Evolutionary conservation across 2,329 filamentous ascomycete species (phyloP), one percentile per base, ranked within the genome.

Genomic region (Aspergillus sp.): DNA sequence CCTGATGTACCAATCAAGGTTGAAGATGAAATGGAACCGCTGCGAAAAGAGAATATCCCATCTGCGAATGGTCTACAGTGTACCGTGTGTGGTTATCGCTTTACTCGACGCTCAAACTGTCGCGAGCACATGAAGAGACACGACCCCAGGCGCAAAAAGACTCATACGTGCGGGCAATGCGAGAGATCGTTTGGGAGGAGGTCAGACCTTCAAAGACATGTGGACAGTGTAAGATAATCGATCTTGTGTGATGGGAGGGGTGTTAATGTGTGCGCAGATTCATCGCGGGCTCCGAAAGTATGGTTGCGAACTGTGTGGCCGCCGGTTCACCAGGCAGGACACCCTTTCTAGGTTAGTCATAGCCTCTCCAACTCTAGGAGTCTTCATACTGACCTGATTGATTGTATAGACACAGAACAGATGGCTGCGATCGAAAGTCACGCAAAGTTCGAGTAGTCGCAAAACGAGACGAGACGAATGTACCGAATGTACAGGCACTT

Each of bases 41-140:
- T 19, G 19, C 19, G 19, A 19, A 19, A 19, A 19, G 19, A 19
- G 19, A 19, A 19, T 19, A 19, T 19, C 19, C 19, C 19, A 2
- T 42, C 58, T 48, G 54, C 73, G 77, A 54, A 84, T 80, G 85
- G 85, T 43, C 87, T 82, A 54, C 85, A 81, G 50, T 95, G 90
- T 60, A 76, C 82, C 46, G 74, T 82, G 2, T 95, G 90, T 59
- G 83, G 84, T 6, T 88, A 85, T 63, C 77, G 85, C 11, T 95
- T 95, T 62, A 88, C 87, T 52, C 76, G 90, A 49, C 85, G 81
- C 57, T 94, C 91, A 71, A 95, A 95, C 67, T 88, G 84, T 69
- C 90, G 87, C 59, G 86, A 88, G 28, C 90, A 95, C 63, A 78
- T 90, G 76, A 85, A 90, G 59, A 90, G 83, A 1, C 90, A 95